Conservation (phyloP, 306 rosid genomes). For the Alnus rubra region DNA sequence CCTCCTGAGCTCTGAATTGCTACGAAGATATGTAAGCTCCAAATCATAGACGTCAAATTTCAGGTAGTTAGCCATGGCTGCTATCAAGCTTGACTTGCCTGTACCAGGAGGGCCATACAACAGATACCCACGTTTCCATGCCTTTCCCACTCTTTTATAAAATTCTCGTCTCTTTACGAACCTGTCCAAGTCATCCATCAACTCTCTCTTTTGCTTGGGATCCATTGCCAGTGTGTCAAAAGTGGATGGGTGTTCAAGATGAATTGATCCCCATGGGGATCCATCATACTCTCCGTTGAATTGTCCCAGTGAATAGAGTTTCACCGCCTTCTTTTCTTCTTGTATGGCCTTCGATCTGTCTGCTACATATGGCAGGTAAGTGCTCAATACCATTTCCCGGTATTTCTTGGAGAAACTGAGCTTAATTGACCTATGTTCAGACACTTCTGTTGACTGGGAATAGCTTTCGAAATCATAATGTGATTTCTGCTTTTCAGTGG, state of each 20-base stretch:
- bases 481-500: conserved; percentile 14
- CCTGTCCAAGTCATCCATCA: conserved; percentile 40
- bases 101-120: conserved; percentile 49
- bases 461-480: neutral
- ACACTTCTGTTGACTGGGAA: neutral
- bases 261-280: conserved; percentile 27
- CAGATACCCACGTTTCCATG: conserved; percentile 50
- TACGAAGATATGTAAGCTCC: conserved; percentile 29
- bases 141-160: conserved; percentile 36
- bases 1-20: conserved; percentile 25
- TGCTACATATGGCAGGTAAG: conserved; percentile 33
- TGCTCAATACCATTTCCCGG: conserved; percentile 17
- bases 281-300: neutral
- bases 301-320: conserved; percentile 17
- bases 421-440: conserved; percentile 14
- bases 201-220: conserved; percentile 29
- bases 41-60: conserved; percentile 42
- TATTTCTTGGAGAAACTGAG: conserved; percentile 31
- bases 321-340: conserved; percentile 32
- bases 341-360: conserved; percentile 30
- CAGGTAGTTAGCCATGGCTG: conserved; percentile 48
- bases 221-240: conserved; percentile 41
- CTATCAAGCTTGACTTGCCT: conserved; percentile 46
- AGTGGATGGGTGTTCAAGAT: conserved; percentile 32
- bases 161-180: conserved; percentile 29